These are phyloP conservation scores for Neurospora pannonica DNA, from an alignment of 495 filamentous ascomycete species.

Conservation along the genomic window DNA sequence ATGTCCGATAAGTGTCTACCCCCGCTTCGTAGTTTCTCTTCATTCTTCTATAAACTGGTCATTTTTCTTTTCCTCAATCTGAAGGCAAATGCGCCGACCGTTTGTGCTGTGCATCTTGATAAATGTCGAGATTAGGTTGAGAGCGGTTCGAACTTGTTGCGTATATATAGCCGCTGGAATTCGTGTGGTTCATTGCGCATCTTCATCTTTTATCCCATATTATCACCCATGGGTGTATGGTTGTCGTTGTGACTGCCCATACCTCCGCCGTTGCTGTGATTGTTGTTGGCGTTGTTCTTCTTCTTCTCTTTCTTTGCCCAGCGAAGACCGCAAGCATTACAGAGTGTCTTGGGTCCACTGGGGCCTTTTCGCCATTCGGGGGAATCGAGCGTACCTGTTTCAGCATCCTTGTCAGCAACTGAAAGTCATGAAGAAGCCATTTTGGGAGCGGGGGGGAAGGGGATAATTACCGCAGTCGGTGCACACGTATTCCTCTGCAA, in stretches of 20 bases:
- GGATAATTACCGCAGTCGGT: constrained; percentile 67
- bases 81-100: not conserved
- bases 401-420: not conserved
- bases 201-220: constrained; percentile 5
- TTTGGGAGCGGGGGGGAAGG: not conserved
- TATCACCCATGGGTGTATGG: not conserved
- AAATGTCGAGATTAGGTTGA: not conserved
- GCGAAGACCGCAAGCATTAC: constrained; percentile 89
- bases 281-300: constrained; percentile 23
- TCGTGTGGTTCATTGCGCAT: not conserved
- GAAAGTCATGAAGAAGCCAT: not conserved
- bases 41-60: not conserved
- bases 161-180: not conserved
- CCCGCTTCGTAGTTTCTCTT: not conserved
- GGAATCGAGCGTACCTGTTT: constrained; percentile 64
- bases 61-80: not conserved
- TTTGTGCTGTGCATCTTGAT: not conserved
- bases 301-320: constrained; percentile 79
- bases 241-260: not conserved
- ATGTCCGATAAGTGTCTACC: not conserved
- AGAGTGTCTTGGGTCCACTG: constrained; percentile 87
- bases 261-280: not conserved
- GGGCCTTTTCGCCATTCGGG: constrained; percentile 97
- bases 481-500: constrained; percentile 90
- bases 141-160: not conserved